Base-by-base conservation (phyloP, 352 stramenopile genomes). In the Phytophthora ohioensis region DNA sequence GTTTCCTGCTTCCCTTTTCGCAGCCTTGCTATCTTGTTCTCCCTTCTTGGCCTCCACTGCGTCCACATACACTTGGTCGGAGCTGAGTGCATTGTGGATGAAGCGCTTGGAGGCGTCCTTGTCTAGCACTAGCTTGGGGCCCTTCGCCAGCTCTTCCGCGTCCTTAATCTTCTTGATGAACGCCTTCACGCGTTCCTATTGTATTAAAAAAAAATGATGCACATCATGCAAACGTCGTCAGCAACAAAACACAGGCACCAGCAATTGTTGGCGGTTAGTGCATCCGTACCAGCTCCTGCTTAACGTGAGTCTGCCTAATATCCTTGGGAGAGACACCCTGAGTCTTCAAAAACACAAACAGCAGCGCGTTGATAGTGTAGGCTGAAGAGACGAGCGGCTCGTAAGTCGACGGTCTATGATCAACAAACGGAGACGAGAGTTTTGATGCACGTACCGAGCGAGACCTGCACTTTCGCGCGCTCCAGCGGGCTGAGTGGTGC, bases 121-220 rank as follows among this genome's bases (percentile, higher is more conserved):
- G 64, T 95, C 90, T 30, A 97, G 75, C 69, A 84, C 73, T 30
- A 95, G 71, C 57, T 87, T 87, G 4, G 87, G 90, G 0, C 85
- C 86, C 75, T 94, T 94, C 1, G 82, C 79, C 35, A 93, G 70
- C 64, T 94, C 87, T 59, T 97, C 88, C n/a, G 87, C 80, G 62
- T 94, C 88, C 63, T 94, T 97, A 65, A 97, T 97, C 63, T 94
- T 95, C 76, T 95, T 92, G 49, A 97, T 87, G 60, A 95, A 97
- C 12, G 73, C 63, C 73, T 97, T 95, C 42, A 97, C 90, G 35
- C 90, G 90, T 45, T 97, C 90, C 85, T 93, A 42, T 13, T 51
- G 36, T 30, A 49, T 41, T 13, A 43, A 46, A 53, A 63, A n/a
- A 27, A 3, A 27, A 27, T 31, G 27, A 13, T 47, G 21, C 27